A percentile compares a stretch with the other conserved stretches of the same genome.
Conservation (phyloP, 2,329 filamentous ascomycete genomes). For the Aspergillus vadensis region DNA sequence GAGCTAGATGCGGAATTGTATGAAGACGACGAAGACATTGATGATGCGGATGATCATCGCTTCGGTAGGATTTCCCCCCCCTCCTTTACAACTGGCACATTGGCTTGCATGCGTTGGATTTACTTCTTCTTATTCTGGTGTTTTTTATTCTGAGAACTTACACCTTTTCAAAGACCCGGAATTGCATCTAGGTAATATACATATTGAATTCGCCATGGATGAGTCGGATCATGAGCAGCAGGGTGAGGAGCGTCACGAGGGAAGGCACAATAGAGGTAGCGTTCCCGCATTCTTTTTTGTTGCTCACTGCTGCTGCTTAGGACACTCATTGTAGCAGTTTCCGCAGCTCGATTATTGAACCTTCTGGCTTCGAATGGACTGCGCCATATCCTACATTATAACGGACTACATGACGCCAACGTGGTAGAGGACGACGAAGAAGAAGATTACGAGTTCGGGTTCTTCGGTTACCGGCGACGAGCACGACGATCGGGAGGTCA, state of each 20-base stretch:
- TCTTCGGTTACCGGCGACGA: conserved; percentile 49
- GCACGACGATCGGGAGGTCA: conserved; percentile 48
- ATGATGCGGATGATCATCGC: conserved; percentile 32
- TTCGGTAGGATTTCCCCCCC: conserved; percentile 18
- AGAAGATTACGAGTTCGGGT: conserved; percentile 32
- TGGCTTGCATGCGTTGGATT: background rate
- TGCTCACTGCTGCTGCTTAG: too few species aligned
- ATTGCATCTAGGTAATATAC: conserved; percentile 28
- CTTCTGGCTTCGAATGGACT: conserved; percentile 57
- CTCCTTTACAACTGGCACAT: background rate
- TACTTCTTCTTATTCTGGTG: background rate
- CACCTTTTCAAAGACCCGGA: conserved; percentile 18
- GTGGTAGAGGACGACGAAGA: conserved; percentile 32
- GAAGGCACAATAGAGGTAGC: conserved; percentile 28
- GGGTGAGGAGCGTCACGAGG: conserved; percentile 16
- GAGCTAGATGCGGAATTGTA: conserved; percentile 38
- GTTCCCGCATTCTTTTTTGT: background rate
- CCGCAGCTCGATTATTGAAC: conserved; percentile 52
- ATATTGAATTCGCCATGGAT: conserved; percentile 34
- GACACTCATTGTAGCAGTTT: conserved; percentile 29
- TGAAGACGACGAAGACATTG: conserved; percentile 40
- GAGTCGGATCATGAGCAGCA: conserved; percentile 20
- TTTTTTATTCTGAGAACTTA: background rate
- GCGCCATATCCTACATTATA: conserved; percentile 52
- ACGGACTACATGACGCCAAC: conserved; percentile 29